Base-by-base conservation (phyloP, 805 yeast genomes). In the Citeromyces matritensis region DNA sequence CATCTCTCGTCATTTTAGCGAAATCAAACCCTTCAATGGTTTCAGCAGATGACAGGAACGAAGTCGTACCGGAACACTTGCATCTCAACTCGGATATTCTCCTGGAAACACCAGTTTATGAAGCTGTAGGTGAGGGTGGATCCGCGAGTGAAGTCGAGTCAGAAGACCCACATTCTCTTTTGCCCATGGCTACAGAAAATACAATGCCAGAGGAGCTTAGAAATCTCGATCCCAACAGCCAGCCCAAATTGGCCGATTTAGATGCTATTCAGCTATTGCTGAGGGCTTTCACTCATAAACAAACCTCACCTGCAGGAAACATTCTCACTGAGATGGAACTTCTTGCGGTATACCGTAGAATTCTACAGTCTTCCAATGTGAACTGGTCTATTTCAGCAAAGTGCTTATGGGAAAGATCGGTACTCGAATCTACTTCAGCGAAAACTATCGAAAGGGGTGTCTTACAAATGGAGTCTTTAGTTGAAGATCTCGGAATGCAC, bases 381-480 rank as follows among this genome's bases (percentile, higher is more conserved):
- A 79, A 82, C 49, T 85, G 95, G 85, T 55, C 80, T 1, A 50
- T 88, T 3, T 84, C 75, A 44, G 71, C 86, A 2, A 63, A 86
- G 38, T 80, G 94, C 1, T 57, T 91, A 28, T 91, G 96, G 95
- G 81, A 78, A 45, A 69, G 97, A 49, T 83, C 95, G 6, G 43
- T 81, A 13, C 58, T 86, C 24, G 98, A 91, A 49, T 69, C 94
- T 0, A 63, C 65, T 31, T 75, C 73, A 40, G 73, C 94, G 1
- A 75, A 80, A 47, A 88, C 96, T 1, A 77, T 88, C 15, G 97
- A 91, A 55, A 68, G 98, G 49, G 97, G 97, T 31, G 74, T 86
- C 4, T 60, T 91, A 32, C 98, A 91, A 53, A 75, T 91, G 77
- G 88, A 86, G 33, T 76, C 94, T 3, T 58, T 91, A 27, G 91